A percentile compares a stretch with the other conserved stretches of the same genome.
phyloP scores from a whole-genome alignment of 163 green algal genomes.

The Trebouxia gelatinosa region DNA sequence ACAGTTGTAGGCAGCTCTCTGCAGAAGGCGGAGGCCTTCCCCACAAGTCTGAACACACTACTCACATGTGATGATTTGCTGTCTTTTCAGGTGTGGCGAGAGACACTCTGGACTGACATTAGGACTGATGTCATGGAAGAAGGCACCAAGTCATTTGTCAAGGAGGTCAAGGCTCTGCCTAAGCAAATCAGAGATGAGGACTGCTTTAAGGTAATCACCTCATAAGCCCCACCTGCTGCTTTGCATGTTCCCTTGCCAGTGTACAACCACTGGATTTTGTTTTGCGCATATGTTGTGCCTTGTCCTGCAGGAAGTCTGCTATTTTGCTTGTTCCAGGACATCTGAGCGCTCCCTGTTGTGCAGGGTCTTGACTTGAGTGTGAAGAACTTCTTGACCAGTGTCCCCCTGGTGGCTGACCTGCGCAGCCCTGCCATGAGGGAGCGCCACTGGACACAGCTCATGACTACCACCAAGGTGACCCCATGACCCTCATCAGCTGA shows the following conservation, averaged over 20 bases:
- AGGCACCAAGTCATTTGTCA: slow-evolving; percentile 79
- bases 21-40: no score
- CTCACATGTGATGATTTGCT: no score
- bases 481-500: no score
- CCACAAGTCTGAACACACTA: no score
- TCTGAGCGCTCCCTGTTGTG: neutral
- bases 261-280: neutral
- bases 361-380: slow-evolving; percentile 67
- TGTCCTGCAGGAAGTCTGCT: neutral
- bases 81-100: slow-evolving; percentile 53
- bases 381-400: slow-evolving; percentile 82
- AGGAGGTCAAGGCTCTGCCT: slow-evolving; percentile 74
- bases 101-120: slow-evolving; percentile 79
- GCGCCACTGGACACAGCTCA: slow-evolving; percentile 77
- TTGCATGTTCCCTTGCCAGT: neutral
- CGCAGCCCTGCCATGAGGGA: slow-evolving; percentile 75
- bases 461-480: slow-evolving; percentile 50
- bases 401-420: slow-evolving; percentile 83
- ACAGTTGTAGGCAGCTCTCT: no score
- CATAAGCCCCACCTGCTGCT: no score
- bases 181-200: slow-evolving; percentile 68
- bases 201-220: slow-evolving; percentile 55
- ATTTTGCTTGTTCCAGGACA: neutral
- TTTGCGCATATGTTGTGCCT: neutral
- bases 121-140: slow-evolving; percentile 80